phyloP scores from a whole-genome alignment of 768 basidiomycete genomes.

The Russula ochroleuca region DNA sequence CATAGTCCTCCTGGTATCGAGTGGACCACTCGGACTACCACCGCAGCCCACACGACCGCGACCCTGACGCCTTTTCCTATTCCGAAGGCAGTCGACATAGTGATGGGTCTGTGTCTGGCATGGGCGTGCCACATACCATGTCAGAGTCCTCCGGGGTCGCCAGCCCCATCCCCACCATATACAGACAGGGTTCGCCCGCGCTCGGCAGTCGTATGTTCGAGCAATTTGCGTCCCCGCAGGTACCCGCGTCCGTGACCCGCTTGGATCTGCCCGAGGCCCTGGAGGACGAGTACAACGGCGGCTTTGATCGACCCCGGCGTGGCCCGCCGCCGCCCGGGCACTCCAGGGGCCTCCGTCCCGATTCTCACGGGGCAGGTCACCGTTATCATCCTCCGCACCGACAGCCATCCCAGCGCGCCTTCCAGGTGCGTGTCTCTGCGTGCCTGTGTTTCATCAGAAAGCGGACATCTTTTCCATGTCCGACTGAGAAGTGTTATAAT shows the following conservation, averaged over 20 bases:
- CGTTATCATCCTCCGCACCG: neutral
- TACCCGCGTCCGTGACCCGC: conserved; percentile 10
- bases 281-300: neutral
- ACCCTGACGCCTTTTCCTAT: conserved; percentile 18
- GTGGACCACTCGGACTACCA: conserved; percentile 12
- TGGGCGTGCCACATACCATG: conserved; percentile 8
- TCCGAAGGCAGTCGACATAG: conserved; percentile 18
- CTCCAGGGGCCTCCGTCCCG: neutral
- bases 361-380: neutral
- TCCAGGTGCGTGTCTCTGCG: conserved; percentile 12
- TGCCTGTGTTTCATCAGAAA: neutral
- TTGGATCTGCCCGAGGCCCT: conserved; percentile 18
- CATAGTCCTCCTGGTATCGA: conserved; percentile 25
- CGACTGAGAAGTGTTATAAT: conserved; percentile 1
- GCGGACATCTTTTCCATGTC: conserved; percentile 2
- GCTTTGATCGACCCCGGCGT: conserved; percentile 13
- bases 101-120: neutral
- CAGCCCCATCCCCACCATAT: conserved; percentile 24
- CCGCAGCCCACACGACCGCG: conserved; percentile 3
- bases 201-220: conserved; percentile 22
- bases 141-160: conserved; percentile 18
- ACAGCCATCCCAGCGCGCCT: conserved; percentile 9
- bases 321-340: neutral
- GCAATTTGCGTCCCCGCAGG: conserved; percentile 8
- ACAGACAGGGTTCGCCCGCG: conserved; percentile 15